Base-by-base conservation (phyloP, 2,329 filamentous ascomycete species). In the Alternaria consortialis region DNA sequence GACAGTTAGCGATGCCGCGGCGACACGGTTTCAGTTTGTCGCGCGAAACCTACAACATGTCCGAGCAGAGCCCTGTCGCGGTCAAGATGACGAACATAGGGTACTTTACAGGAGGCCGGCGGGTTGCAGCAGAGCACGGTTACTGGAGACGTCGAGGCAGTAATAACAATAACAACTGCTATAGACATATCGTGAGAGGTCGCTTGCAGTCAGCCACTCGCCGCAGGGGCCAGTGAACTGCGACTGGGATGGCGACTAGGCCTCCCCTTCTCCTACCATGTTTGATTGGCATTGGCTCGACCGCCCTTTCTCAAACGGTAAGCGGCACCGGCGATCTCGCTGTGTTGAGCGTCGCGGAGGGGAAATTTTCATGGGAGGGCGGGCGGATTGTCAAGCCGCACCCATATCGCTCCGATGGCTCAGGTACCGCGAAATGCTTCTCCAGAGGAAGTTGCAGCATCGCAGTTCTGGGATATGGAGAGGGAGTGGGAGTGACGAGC, bases 291-390 rank as follows among this genome's bases (percentile, higher is more conserved):
- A 31, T 23, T 29, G 42, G 57, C 29, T 37, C 66, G 65, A 73
- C 69, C 62, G 73, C 67, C 64, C 65, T 72, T 73, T 68, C 27
- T 36, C 56, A 61, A 65, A 58, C 62, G 69, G 65, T 60, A 71
- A 62, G 56, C 65, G 60, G 66, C 59, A 60, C 58, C 59, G 64
- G 53, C 63, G 68, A 72, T 74, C 64, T 51, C 57, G 39, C 58
- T 62, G 56, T 43, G 64, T 64, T 67, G 66, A 71, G 57, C 62
- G 58, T 57, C 47, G 58, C 62, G 53, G 60, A 63, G 65, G 64
- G 58, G 51, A 64, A 56, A 60, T 64, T 71, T 66, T 60, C 60
- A 62, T 65, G 57, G 58, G 64, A 56, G 53, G 61, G 67, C 67
- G 65, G 64, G 57, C 52, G 63, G 56, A 47, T 15, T 40, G 51